Evolutionary conservation across 2,329 filamentous ascomycete species (phyloP), one percentile per base, ranked within the genome.

Genomic region (Colletotrichum tanaceti): DNA sequence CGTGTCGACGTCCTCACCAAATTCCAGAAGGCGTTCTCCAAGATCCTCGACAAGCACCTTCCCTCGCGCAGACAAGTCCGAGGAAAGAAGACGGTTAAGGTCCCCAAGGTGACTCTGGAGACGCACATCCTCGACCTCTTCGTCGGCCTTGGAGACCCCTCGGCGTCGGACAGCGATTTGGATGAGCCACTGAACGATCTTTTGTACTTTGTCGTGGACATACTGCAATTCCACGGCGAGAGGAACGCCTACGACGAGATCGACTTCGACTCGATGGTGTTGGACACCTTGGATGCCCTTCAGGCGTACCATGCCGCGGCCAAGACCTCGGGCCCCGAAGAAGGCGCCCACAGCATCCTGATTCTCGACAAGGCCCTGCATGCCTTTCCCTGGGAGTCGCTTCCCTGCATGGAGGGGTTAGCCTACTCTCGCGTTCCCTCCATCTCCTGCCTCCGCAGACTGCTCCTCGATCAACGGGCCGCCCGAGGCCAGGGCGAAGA

Each of bases 211-310:
- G 92, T 98, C 1, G 91, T 99, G 6, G 96, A 99, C 74, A 94
- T 98, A 59, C 84, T 99, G 3, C 96, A 98, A 77, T 98, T 99
- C 79, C 93, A 97, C 73, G 96, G 96, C 18, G 97, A 99, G 80
- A 88, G 90, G 55, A 99, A 98, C 76, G 96, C 97, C 0, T 98
- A 98, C 79, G 96, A 99, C 74, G 96, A 99, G 80, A 93, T 99
- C 71, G 95, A 98, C 78, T 97, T 98, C 76, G 96, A 99, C 72
- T 82, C 86, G 73, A 97, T 99, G 88, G 89, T 94, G 5, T 86
- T 98, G 46, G 94, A 97, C 73, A 93, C 93, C 0, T 87, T 93
- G 46, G 95, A 98, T 79, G 93, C 94, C 2, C 82, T 99, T 32
- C 88, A 90, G 58, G 87, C 89, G 0, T 98, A 98, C 75, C 90